These are phyloP conservation scores for Citrullus colocynthis DNA, from an alignment of 306 rosid genomes.

Conservation along the genomic window DNA sequence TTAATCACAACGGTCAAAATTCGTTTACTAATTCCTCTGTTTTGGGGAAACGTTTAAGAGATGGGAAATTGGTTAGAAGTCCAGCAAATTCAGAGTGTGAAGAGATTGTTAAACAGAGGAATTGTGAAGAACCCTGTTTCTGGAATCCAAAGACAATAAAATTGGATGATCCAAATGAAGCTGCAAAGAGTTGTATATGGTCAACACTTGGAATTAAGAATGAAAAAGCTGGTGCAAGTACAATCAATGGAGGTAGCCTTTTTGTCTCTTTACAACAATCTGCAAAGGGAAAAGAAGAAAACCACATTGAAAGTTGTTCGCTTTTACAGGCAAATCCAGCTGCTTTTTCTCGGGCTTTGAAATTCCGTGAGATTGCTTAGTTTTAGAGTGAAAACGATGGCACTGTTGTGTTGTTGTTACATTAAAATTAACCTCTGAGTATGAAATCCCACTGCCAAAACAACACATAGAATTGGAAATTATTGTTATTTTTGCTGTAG, in stretches of 20 bases:
- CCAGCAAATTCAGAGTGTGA: too few relatives aligned
- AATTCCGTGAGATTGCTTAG: conserved; percentile 55
- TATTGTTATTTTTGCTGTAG: not conserved
- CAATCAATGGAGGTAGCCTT: conserved; percentile 33
- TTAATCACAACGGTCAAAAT: conserved; percentile 27
- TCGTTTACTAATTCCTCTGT: conserved; percentile 22
- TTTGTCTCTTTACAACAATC: conserved; percentile 28
- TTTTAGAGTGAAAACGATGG: not conserved
- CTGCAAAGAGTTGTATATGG: conserved; percentile 55
- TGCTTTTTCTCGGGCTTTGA: conserved; percentile 58
- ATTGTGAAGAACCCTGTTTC: conserved; percentile 27
- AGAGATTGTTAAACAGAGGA: conserved; percentile 14
- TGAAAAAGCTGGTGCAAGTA: conserved; percentile 21
- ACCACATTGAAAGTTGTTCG: conserved; percentile 29
- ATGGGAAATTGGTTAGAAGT: conserved; percentile 14
- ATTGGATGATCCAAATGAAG: conserved; percentile 56
- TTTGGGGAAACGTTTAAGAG: conserved; percentile 65
- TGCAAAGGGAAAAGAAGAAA: conserved; percentile 33
- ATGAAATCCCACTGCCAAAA: not conserved
- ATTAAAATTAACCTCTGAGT: not conserved
- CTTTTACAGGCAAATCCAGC: conserved; percentile 74
- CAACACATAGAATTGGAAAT: not conserved
- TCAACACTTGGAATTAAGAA: conserved; percentile 52
- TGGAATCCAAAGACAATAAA: conserved; percentile 55
- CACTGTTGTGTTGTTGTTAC: not conserved